phyloP scores from a whole-genome alignment of 352 stramenopile genomes.

The Phytophthora constricta region DNA sequence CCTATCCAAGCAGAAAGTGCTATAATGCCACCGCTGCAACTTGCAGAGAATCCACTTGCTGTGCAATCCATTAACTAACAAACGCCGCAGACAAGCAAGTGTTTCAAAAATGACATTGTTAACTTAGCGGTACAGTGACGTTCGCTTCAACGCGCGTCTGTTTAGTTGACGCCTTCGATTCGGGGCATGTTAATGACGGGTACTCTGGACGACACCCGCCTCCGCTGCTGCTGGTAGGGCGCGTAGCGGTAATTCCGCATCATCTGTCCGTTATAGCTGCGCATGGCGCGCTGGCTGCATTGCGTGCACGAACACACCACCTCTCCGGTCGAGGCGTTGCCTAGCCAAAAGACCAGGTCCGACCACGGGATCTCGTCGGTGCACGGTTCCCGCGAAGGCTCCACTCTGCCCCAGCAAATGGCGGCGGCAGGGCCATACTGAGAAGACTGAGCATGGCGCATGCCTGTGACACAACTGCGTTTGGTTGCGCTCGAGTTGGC shows the following conservation, averaged over 20 bases:
- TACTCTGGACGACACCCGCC: conserved; percentile 60
- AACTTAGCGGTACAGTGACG: not conserved
- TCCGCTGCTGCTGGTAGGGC: conserved; percentile 44
- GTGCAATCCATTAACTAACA: too few species aligned
- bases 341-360: conserved; percentile 69
- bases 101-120: conserved; percentile 9
- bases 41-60: too few species aligned
- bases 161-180: conserved; percentile 70
- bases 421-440: not conserved
- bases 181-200: conserved; percentile 60
- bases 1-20: too few species aligned
- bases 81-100: too few species aligned
- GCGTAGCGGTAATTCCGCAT: conserved; percentile 32
- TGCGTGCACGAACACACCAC: conserved; percentile 51
- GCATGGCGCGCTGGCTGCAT: conserved; percentile 32
- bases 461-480: conserved; percentile 20
- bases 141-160: conserved; percentile 6
- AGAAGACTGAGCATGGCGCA: not conserved
- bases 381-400: conserved; percentile 59
- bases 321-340: conserved; percentile 51
- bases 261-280: conserved; percentile 12
- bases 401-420: conserved; percentile 36
- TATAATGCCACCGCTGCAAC: too few species aligned
- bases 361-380: conserved; percentile 60
- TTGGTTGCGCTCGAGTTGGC: conserved; percentile 19